These are phyloP conservation scores for Pyrus communis DNA, from an alignment of 306 rosid genomes.

Conservation along the genomic window DNA sequence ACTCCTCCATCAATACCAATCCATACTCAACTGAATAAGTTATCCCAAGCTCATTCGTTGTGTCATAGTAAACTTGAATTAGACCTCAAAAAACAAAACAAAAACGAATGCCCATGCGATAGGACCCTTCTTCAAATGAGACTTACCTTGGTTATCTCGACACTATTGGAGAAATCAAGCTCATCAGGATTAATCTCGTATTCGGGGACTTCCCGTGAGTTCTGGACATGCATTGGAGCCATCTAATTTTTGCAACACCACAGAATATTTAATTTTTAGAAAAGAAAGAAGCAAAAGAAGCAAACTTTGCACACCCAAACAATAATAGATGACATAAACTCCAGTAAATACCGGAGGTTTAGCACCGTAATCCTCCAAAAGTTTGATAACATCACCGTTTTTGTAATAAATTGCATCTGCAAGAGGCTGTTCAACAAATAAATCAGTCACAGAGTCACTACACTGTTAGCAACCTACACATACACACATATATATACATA, in stretches of 20 bases:
- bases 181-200: constrained; percentile 79
- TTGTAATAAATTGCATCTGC: constrained; percentile 88
- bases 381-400: constrained; percentile 61
- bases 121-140: not conserved
- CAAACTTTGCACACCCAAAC: not conserved
- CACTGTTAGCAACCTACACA: not conserved
- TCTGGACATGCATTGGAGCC: constrained; percentile 81
- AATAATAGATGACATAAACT: not conserved
- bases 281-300: not conserved
- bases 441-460: not conserved
- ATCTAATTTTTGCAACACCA: constrained; percentile 34
- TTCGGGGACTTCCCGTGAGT: constrained; percentile 80
- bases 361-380: constrained; percentile 82
- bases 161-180: constrained; percentile 75
- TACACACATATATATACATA: not conserved
- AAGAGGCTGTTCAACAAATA: constrained; percentile 54
- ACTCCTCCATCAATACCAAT: not conserved
- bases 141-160: constrained; percentile 64
- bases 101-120: not conserved
- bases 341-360: constrained; percentile 48
- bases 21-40: not conserved
- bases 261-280: not conserved
- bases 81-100: not conserved
- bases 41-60: not conserved
- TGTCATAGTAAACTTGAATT: not conserved